Percentiles rank a stretch among this genome's conserved stretches.
Evolutionary conservation across 768 basidiomycete genomes (phyloP).

Genomic region (Lentinula guzmanii): DNA sequence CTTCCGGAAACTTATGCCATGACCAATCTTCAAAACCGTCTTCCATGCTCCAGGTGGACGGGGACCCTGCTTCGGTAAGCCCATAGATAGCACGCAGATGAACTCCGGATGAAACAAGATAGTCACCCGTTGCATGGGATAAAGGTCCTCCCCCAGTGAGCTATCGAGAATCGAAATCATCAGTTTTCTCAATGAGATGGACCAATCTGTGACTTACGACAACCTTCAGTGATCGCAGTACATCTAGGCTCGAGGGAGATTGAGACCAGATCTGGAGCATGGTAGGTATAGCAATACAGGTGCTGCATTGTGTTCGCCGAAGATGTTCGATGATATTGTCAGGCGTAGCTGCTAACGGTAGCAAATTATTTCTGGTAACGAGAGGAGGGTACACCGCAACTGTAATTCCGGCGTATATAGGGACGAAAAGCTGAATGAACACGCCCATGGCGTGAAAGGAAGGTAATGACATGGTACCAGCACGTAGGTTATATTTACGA

Average conservation of each 20-base stretch:
- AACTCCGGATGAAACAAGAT: slow-evolving; percentile 27
- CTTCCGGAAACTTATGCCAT: slow-evolving; percentile 23
- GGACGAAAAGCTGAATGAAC: slow-evolving; percentile 17
- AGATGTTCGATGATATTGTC: slow-evolving; percentile 26
- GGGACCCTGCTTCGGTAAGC: slow-evolving; percentile 26
- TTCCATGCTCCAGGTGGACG: slow-evolving; percentile 6
- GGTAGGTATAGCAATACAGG: slow-evolving; percentile 22
- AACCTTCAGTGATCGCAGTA: slow-evolving; percentile 16
- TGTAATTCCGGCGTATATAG: slow-evolving; percentile 15
- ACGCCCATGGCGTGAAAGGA: slow-evolving; percentile 26
- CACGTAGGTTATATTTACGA: not conserved
- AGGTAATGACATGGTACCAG: slow-evolving; percentile 23
- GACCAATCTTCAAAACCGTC: slow-evolving; percentile 17
- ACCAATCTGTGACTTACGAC: slow-evolving; percentile 20
- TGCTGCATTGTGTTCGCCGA: slow-evolving; percentile 12
- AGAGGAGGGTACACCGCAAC: slow-evolving; percentile 22
- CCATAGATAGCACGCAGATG: slow-evolving; percentile 27
- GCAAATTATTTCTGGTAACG: slow-evolving; percentile 9
- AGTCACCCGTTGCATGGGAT: slow-evolving; percentile 27
- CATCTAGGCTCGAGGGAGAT: slow-evolving; percentile 16
- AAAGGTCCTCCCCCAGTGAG: slow-evolving; percentile 26
- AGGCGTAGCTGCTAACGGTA: slow-evolving; percentile 27
- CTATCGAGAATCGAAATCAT: not conserved
- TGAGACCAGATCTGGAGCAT: slow-evolving; percentile 23
- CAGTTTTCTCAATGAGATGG: not conserved